phyloP scores from a whole-genome alignment of 2,329 filamentous ascomycete genomes.

The Dothideomycetes sp. region DNA sequence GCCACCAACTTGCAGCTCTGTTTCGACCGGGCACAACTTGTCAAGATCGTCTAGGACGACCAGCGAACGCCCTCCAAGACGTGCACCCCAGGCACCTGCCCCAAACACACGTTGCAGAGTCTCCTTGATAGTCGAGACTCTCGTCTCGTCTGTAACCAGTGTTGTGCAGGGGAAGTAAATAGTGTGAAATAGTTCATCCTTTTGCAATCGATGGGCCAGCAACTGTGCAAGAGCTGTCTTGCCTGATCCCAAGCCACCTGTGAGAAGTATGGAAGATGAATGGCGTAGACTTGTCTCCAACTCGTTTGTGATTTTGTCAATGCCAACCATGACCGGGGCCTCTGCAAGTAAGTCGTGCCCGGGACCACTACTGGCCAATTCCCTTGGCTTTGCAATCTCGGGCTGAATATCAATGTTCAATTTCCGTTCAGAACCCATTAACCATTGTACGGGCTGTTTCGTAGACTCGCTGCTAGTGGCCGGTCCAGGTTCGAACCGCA shows the following conservation, averaged over 20 bases:
- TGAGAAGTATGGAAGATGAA: slow-evolving; percentile 79
- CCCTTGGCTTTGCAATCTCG: slow-evolving; percentile 56
- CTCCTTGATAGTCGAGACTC: slow-evolving; percentile 84
- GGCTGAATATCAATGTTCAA: slow-evolving; percentile 65
- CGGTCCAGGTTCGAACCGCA: slow-evolving; percentile 61
- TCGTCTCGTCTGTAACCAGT: slow-evolving; percentile 80
- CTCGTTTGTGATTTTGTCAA: slow-evolving; percentile 64
- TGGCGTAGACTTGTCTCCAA: slow-evolving; percentile 68
- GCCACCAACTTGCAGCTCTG: slow-evolving; percentile 83
- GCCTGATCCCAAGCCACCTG: slow-evolving; percentile 79
- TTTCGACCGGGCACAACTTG: slow-evolving; percentile 84
- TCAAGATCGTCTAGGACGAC: slow-evolving; percentile 91
- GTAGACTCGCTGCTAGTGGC: slow-evolving; percentile 25
- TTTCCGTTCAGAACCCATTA: slow-evolving; percentile 65
- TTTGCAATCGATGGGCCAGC: slow-evolving; percentile 61
- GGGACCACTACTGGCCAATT: slow-evolving; percentile 38
- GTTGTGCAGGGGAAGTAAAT: slow-evolving; percentile 80
- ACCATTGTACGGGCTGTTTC: slow-evolving; percentile 52
- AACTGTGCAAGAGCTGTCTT: slow-evolving; percentile 75
- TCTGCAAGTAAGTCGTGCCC: slow-evolving; percentile 43
- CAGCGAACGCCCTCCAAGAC: slow-evolving; percentile 70
- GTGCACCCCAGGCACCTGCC: slow-evolving; percentile 80
- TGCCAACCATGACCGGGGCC: slow-evolving; percentile 63
- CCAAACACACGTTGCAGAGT: slow-evolving; percentile 76
- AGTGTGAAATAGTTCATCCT: slow-evolving; percentile 66